These are phyloP conservation scores for Solanum rostratum DNA, from an alignment of 257 asterid genomes.

Conservation along the genomic window DNA sequence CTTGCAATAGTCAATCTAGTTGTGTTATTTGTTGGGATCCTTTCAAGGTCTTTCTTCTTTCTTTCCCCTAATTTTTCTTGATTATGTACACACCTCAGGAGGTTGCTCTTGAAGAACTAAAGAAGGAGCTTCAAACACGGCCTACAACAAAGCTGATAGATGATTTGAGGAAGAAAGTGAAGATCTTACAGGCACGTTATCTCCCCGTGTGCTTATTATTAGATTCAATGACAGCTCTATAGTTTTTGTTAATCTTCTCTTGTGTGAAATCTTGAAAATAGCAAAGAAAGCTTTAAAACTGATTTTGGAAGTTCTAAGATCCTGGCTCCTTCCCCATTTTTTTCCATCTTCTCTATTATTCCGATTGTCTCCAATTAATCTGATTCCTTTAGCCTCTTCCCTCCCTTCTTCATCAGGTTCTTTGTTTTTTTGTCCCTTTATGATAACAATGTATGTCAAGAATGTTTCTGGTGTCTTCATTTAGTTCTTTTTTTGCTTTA, in stretches of 20 bases:
- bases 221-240: not conserved
- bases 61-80: not conserved
- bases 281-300: not conserved
- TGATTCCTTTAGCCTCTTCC: not conserved
- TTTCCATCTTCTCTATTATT: not conserved
- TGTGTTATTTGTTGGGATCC: not conserved
- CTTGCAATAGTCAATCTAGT: not conserved
- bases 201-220: not conserved
- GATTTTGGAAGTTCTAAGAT: not conserved
- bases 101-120: slow-evolving; percentile 59
- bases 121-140: slow-evolving; percentile 77
- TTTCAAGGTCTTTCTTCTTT: not conserved
- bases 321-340: not conserved
- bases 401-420: not conserved
- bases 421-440: not conserved
- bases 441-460: not conserved
- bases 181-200: slow-evolving; percentile 73
- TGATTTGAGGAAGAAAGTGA: slow-evolving; percentile 87
- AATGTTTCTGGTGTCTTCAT: not conserved
- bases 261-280: not conserved
- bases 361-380: not conserved
- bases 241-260: not conserved
- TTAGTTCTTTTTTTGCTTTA: not conserved
- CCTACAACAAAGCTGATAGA: slow-evolving; percentile 83
- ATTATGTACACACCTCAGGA: slow-evolving; percentile 33